These are phyloP conservation scores for Macroventuria anomochaeta DNA, from an alignment of 2,329 filamentous ascomycete species.

Conservation along the genomic window DNA sequence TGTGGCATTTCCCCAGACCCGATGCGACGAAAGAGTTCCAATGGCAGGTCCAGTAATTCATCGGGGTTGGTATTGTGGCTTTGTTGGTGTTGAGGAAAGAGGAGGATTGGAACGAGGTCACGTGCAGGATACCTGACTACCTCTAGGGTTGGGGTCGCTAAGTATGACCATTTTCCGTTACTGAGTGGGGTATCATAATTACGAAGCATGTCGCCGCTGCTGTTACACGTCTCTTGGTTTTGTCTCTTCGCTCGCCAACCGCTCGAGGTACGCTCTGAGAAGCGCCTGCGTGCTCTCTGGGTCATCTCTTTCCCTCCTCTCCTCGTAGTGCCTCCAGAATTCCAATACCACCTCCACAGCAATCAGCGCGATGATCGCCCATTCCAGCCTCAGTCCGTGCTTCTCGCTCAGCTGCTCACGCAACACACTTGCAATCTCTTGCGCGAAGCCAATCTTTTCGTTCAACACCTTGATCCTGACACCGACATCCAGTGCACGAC, in stretches of 20 bases:
- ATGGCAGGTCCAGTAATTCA: too few relatives aligned
- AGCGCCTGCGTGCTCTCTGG: slow-evolving; percentile 51
- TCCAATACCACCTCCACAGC: slow-evolving; percentile 91
- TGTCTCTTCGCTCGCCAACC: background rate
- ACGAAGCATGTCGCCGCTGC: background rate
- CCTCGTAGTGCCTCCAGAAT: slow-evolving; percentile 73
- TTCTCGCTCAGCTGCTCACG: slow-evolving; percentile 89
- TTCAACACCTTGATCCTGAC: slow-evolving; percentile 91
- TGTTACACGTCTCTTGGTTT: background rate
- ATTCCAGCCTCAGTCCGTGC: slow-evolving; percentile 85
- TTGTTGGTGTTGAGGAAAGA: too few relatives aligned
- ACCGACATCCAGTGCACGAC: slow-evolving; percentile 86
- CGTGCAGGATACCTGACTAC: too few relatives aligned
- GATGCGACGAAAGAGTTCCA: too few relatives aligned
- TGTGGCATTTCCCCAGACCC: too few relatives aligned
- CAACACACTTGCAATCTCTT: slow-evolving; percentile 89
- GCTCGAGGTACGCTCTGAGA: slow-evolving; percentile 46
- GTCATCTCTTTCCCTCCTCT: slow-evolving; percentile 57
- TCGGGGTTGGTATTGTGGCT: too few relatives aligned
- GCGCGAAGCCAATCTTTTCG: slow-evolving; percentile 97
- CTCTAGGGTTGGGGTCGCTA: too few relatives aligned
- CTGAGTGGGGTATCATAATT: slow-evolving; percentile 35
- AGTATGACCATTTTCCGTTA: too few relatives aligned
- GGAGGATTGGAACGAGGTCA: too few relatives aligned
- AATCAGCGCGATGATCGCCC: slow-evolving; percentile 95